phyloP scores from a whole-genome alignment of 108 stramenopile genomes.

The Parietichytrium sp. region DNA sequence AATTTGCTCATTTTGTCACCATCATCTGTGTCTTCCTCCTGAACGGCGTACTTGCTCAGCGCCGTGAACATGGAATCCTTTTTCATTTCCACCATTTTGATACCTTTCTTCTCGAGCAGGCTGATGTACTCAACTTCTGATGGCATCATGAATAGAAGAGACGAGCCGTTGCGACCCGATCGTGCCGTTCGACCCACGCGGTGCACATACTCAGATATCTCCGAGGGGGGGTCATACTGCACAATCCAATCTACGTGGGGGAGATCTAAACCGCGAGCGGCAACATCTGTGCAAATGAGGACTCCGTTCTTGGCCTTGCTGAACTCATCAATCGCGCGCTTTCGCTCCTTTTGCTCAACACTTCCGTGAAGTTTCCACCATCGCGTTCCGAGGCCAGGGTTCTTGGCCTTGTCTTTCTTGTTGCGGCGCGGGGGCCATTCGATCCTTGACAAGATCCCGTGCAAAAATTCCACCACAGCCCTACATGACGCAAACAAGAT shows the following conservation, averaged over 20 bases:
- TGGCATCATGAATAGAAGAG: conserved; percentile 80
- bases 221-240: conserved; percentile 86
- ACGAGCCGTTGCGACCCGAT: conserved; percentile 76
- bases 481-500: conserved; percentile 3
- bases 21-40: conserved; percentile 60
- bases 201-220: conserved; percentile 83
- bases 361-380: conserved; percentile 55
- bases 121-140: conserved; percentile 77
- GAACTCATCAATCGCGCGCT: conserved; percentile 66
- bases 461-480: conserved; percentile 25
- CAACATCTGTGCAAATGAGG: conserved; percentile 83
- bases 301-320: conserved; percentile 55
- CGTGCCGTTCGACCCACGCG: conserved; percentile 83
- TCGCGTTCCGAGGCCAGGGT: conserved; percentile 6
- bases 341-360: conserved; percentile 74
- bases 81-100: conserved; percentile 64
- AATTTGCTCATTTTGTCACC: conserved; percentile 46
- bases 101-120: conserved; percentile 60
- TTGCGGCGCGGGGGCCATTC: conserved; percentile 29
- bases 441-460: not conserved
- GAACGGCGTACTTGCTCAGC: conserved; percentile 68
- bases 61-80: conserved; percentile 71
- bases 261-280: conserved; percentile 87
- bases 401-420: not conserved
- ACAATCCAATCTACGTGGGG: conserved; percentile 81